Evolutionary conservation across 345 rosid genomes (phyloP), one percentile per base, ranked within the genome.

Genomic region (Citrus hindsii): DNA sequence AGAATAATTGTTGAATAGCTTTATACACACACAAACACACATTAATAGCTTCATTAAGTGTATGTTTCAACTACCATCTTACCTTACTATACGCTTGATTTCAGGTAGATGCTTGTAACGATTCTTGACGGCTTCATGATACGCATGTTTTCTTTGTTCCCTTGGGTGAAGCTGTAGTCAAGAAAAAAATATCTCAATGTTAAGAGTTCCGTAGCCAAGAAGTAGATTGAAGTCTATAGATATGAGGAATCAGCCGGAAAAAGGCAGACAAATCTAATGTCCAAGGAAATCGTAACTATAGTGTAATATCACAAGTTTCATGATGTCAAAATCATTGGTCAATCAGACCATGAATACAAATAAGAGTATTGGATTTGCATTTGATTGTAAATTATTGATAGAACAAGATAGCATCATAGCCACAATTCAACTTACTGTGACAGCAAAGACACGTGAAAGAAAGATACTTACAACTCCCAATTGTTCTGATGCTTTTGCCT

Each of bases 401-500:
- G 4, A 68, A 48, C 66, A 60, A 71, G 76, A 37, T 22, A 67
- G 28, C 69, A 73, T 65, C 40, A 37, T 22, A 67, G 28, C 69
- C 74, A 73, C 28, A 55, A 56, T 18, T 30, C 22, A 75, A 46
- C 2, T 5, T 42, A 22, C 21, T 21, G 65, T 22, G 60, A 32
- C 30, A 18, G 32, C 22, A 77, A 73, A 21, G 14, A 61, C 38
- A 38, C 22, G 25, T 42, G 32, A 37, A 78, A 81, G 66, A 71
- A 51, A 76, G 82, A 73, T 76, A 75, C 96, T 91, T 90, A 95
- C 99, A 72, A 97, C 93, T 87, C 99, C 99, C 82, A 92, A 35
- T 83, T 94, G 99, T 73, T 97, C 99, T 4, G 99, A 93, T 42
- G 98, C 98, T 80, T 92, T 97, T 74, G 99, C 97, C 89, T 97